Conservation (phyloP, 257 asterid species). For the Leonotis leonurus region DNA sequence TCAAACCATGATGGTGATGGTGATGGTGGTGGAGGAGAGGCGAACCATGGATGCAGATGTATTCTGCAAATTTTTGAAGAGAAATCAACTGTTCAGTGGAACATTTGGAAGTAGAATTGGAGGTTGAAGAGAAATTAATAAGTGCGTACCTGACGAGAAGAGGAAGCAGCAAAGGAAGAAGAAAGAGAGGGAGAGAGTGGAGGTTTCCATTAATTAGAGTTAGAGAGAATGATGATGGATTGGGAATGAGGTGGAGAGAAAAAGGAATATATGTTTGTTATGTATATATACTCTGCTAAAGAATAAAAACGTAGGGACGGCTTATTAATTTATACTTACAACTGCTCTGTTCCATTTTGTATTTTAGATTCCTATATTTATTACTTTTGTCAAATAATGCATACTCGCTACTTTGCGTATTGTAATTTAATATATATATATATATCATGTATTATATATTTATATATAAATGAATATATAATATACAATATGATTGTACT, state of each 20-base stretch:
- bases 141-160: slow-evolving; percentile 35
- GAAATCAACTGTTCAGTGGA: neutral
- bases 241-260: neutral
- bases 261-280: neutral
- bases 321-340: neutral
- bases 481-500: neutral
- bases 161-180: slow-evolving; percentile 29
- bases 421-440: too few species aligned
- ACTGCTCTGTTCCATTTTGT: neutral
- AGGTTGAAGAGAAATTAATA: too few species aligned
- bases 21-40: slow-evolving; percentile 15
- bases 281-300: slow-evolving; percentile 2
- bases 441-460: too few species aligned
- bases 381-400: too few species aligned
- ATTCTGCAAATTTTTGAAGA: slow-evolving; percentile 24
- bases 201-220: slow-evolving; percentile 60
- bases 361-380: neutral
- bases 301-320: too few species aligned
- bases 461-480: too few species aligned
- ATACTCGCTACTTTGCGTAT: too few species aligned
- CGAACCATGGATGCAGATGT: slow-evolving; percentile 17
- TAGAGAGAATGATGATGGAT: neutral
- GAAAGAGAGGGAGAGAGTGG: slow-evolving; percentile 22
- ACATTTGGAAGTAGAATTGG: neutral
- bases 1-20: slow-evolving; percentile 14